phyloP scores from a whole-genome alignment of 108 stramenopile species.

The Nitzschia inconspicua region DNA sequence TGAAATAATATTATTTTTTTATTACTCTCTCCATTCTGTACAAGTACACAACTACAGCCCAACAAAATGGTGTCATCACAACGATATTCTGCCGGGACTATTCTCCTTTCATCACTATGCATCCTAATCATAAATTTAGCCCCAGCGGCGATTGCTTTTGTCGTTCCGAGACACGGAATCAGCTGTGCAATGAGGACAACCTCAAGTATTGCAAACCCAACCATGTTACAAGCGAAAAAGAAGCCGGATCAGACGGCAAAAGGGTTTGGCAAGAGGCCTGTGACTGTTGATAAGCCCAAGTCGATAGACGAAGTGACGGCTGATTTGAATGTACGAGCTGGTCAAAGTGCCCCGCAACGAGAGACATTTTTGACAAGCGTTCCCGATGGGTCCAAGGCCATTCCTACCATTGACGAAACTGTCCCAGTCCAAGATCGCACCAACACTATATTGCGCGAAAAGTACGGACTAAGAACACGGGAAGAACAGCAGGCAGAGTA shows the following conservation, averaged over 20 bases:
- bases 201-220: too few relatives aligned
- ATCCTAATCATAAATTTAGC: too few relatives aligned
- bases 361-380: conserved; percentile 15
- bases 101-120: too few relatives aligned
- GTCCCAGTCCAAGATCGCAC: conserved; percentile 50
- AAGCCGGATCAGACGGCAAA: conserved; percentile 5
- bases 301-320: not conserved
- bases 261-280: conserved; percentile 24
- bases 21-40: too few relatives aligned
- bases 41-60: too few relatives aligned
- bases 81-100: too few relatives aligned
- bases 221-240: too few relatives aligned
- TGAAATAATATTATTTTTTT: too few relatives aligned
- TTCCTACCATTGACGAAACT: conserved; percentile 23
- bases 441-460: conserved; percentile 52
- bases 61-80: too few relatives aligned
- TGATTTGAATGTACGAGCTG: not conserved
- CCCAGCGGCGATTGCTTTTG: too few relatives aligned
- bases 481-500: conserved; percentile 66
- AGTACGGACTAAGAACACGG: conserved; percentile 67
- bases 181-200: too few relatives aligned
- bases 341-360: not conserved
- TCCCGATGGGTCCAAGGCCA: conserved; percentile 34
- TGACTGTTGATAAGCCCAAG: conserved; percentile 1
- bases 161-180: too few relatives aligned